phyloP scores from a whole-genome alignment of 2,329 filamentous ascomycete species.

The Podosphaera aphanis region DNA sequence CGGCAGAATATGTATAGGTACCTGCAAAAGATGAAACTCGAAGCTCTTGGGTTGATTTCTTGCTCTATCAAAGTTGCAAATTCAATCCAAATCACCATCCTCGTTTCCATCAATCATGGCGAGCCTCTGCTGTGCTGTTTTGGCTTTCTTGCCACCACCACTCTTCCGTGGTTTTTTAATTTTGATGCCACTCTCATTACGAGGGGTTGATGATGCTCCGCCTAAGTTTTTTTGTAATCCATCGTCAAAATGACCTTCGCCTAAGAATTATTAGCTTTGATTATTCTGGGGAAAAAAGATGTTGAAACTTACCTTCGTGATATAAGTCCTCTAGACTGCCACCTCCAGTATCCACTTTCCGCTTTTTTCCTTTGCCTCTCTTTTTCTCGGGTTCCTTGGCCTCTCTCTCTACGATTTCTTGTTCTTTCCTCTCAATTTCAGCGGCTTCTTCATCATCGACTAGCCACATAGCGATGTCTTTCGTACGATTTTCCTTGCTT shows the following conservation, averaged over 20 bases:
- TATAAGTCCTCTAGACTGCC: conserved; percentile 90
- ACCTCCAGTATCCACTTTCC: conserved; percentile 31
- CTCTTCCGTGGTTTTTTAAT: conserved; percentile 30
- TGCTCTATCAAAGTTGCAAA: too few species aligned
- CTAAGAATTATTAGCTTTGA: conserved; percentile 25
- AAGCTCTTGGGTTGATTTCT: too few species aligned
- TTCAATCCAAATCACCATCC: conserved; percentile 8
- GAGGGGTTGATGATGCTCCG: conserved; percentile 49
- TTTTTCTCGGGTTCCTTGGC: conserved; percentile 40
- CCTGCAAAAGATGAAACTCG: too few species aligned
- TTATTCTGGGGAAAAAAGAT: neutral
- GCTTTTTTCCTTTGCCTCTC: conserved; percentile 32
- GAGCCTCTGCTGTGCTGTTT: conserved; percentile 44
- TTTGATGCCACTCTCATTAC: conserved; percentile 26
- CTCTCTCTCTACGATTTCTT: conserved; percentile 41
- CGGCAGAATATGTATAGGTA: too few species aligned
- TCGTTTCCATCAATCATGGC: conserved; percentile 39
- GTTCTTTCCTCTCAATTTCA: conserved; percentile 78
- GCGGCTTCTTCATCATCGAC: conserved; percentile 92
- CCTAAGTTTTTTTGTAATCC: conserved; percentile 60
- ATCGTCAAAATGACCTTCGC: conserved; percentile 91
- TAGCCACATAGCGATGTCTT: conserved; percentile 97
- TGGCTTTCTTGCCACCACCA: conserved; percentile 35
- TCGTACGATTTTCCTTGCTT: conserved; percentile 73
- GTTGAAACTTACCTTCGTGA: conserved; percentile 68